Base-by-base conservation (phyloP, 352 stramenopile species). In the Albugo laibachii region DNA sequence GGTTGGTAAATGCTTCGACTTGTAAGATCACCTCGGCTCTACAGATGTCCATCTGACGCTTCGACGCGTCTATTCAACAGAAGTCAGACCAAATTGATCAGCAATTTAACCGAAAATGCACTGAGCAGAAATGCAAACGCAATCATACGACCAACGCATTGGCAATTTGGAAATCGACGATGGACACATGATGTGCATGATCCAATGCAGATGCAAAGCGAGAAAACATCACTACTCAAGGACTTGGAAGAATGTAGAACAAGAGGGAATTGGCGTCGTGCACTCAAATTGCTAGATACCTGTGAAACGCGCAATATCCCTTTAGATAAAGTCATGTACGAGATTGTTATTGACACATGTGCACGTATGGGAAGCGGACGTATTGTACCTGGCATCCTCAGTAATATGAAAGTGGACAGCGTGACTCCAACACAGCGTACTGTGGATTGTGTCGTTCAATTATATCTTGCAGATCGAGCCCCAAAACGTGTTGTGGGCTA, bases 291-390 rank as follows among this genome's bases (percentile, higher is more conserved):
- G 45, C 54, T 86, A 41, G 74, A 86, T 48, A 58, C 55, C 21
- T 64, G 80, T 21, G 74, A 86, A 59, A 70, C 74, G 50, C 54
- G 68, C 20, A 58, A 62, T 11, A 63, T 68, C 24, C 36, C 56
- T 13, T 58, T 86, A 40, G 69, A 87, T 37, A 41, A 74, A 11
- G 55, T 54, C 19, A 82, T 85, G 74, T 89, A 89, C 54, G 77
- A 89, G 50, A 61, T 69, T 45, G 66, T 74, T n/a, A 80, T 89
- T 50, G 74, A 62, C 13, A 57, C 77, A 16, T 85, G 75, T 47
- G 77, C 74, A 37, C 77, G 77, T 48, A 80, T 81, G 65, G 74
- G 75, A 48, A 83, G 82, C 48, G 69, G 85, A 42, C 71, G 86
- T 21, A 72, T 85, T 42, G 59, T 89, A 11, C 69, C 70, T 0